A percentile compares a stretch with the other conserved stretches of the same genome.
These are phyloP conservation scores for Paecilomyces niveus DNA, from an alignment of 2,329 filamentous ascomycete genomes.

Conservation along the genomic window DNA sequence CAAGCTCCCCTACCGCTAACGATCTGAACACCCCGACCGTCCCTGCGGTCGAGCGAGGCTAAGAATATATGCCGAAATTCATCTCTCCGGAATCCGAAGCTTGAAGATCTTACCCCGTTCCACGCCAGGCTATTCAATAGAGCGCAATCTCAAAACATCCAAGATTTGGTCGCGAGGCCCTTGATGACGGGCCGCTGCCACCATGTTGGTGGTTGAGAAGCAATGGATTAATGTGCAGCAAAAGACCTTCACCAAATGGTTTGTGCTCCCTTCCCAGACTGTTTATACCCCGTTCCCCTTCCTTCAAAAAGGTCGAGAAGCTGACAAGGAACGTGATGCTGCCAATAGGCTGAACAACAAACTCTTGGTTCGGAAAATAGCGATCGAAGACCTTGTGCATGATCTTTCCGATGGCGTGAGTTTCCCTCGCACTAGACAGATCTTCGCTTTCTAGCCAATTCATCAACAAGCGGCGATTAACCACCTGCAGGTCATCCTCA, in stretches of 20 bases:
- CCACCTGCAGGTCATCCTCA: conserved; percentile 69
- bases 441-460: not conserved
- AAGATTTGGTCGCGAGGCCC: conserved; percentile 10
- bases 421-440: conserved; percentile 16
- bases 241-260: conserved; percentile 99
- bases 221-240: conserved; percentile 76
- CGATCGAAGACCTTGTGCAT: conserved; percentile 77
- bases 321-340: not conserved
- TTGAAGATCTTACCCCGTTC: conserved; percentile 15
- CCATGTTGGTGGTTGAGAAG: conserved; percentile 49
- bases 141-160: not conserved
- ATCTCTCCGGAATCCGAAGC: not conserved
- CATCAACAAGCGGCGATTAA: not conserved
- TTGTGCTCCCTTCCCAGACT: conserved; percentile 3
- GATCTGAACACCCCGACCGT: not conserved
- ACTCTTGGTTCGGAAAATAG: conserved; percentile 67
- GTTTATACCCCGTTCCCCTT: not conserved
- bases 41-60: not conserved
- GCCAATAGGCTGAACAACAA: conserved; percentile 84
- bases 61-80: not conserved
- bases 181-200: conserved; percentile 22
- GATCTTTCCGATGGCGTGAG: conserved; percentile 91
- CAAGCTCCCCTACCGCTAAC: not conserved
- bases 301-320: not conserved
- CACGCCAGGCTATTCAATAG: conserved; percentile 5